Evolutionary conservation across 2,329 filamentous ascomycete species (phyloP).

Genomic region (Pestalotiopsis sp.): DNA sequence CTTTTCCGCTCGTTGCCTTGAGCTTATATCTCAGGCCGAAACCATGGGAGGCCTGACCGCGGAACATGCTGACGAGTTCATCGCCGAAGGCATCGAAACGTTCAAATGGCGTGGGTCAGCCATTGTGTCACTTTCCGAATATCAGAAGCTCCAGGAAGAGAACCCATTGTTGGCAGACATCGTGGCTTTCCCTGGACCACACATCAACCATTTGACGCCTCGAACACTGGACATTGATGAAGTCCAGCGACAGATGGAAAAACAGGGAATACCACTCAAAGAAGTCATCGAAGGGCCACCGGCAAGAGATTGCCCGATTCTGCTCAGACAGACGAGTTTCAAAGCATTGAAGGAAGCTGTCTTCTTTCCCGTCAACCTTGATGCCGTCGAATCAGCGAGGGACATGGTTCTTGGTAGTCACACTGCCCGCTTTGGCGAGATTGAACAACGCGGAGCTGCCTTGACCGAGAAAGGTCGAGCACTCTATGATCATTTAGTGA

Average conservation of each 20-base stretch:
- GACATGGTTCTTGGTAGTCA: slow-evolving; percentile 1
- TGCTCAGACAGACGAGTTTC: slow-evolving; percentile 6
- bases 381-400: background rate
- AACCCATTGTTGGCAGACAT: slow-evolving; percentile 7
- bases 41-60: background rate
- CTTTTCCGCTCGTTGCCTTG: slow-evolving; percentile 2
- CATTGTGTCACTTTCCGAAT: slow-evolving; percentile 3
- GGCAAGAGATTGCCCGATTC: background rate
- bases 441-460: slow-evolving; percentile 7
- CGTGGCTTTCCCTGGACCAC: slow-evolving; percentile 4
- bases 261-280: slow-evolving; percentile 7
- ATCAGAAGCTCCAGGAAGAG: background rate
- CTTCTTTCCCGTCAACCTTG: background rate
- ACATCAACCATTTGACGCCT: slow-evolving; percentile 10
- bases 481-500: slow-evolving; percentile 8
- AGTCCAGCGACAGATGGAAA: background rate
- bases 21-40: slow-evolving; percentile 1
- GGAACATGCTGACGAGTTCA: background rate
- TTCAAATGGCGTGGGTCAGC: slow-evolving; percentile 8
- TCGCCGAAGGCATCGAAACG: background rate
- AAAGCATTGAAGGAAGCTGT: slow-evolving; percentile 8
- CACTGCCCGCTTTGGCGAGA: slow-evolving; percentile 11
- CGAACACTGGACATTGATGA: slow-evolving; percentile 9
- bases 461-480: slow-evolving; percentile 5
- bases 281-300: slow-evolving; percentile 6